Base-by-base conservation (phyloP, 257 asterid genomes). In the Craterostigma plantagineum region DNA sequence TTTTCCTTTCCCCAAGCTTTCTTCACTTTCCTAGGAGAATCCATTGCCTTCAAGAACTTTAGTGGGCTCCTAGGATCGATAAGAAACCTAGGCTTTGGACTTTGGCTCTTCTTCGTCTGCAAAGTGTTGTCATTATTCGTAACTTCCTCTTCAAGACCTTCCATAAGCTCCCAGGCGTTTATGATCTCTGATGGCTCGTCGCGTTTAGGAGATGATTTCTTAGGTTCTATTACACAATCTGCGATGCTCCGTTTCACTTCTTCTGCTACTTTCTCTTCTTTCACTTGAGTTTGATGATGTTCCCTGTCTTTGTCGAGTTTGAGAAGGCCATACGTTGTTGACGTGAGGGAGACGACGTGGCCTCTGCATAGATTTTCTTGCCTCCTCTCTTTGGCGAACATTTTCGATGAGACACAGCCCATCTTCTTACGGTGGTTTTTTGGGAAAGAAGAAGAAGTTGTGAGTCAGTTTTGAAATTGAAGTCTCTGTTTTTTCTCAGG, bases 121-220 rank as follows among this genome's bases (percentile, higher is more conserved):
- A 6, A 23, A 23, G 30, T 23, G 4, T 23, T 6, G 4, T 23
- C 6, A 23, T 23, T 58, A 18, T 14, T 51, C 8, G 75, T 62
- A 1, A 55, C 58, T 50, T 62, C 73, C 48, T 90, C 93, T 45
- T 87, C 95, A 11, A 90, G 91, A 8, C 79, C 99, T 50, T 75
- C 79, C 99, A 90, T 90, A 0, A 90, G 76, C 63, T 90, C 98
- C 98, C 95, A 90, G 38, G 93, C 57, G 18, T 83, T 77, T 14
- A 90, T 83, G 11, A 74, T 68, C 74, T 90, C 98, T 1, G 72
- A 42, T 1, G 91, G 73, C 57, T 66, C 76, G 3, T 64, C 73
- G 0, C 68, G 57, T 7, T 59, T 38, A 16, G 82, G 81, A 1
- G 92, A 58, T 3, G 60, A 12, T 42, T 63, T 74, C 56, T 54